These are phyloP conservation scores for Nakataea oryzae DNA, from an alignment of 2,329 filamentous ascomycete genomes.

Conservation along the genomic window DNA sequence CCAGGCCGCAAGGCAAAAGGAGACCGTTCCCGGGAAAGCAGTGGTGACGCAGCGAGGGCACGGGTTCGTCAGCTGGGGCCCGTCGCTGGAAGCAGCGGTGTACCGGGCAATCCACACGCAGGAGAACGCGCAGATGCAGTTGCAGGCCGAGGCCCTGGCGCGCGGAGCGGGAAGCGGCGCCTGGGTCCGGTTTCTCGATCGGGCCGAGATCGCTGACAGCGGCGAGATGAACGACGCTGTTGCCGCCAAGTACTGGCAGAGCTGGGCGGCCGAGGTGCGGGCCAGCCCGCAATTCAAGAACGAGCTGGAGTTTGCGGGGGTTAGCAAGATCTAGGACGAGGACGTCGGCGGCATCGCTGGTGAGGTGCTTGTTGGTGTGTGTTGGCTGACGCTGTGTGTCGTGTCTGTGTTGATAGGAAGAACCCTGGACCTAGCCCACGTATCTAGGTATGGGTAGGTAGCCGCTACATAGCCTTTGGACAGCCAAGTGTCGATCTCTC, in stretches of 20 bases:
- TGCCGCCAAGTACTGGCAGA: neutral
- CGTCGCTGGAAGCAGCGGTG: constrained; percentile 9
- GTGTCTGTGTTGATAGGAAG: neutral
- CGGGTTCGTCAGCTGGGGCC: constrained; percentile 9
- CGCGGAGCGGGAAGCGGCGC: neutral
- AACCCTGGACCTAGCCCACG: neutral
- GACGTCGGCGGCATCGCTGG: neutral
- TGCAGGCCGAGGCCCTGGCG: neutral
- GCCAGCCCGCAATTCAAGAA: neutral
- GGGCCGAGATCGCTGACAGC: neutral
- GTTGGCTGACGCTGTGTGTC: neutral
- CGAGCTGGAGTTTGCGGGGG: neutral
- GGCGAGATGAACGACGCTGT: neutral
- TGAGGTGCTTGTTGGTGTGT: no score
- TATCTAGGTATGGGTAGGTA: no score
- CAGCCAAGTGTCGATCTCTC: no score
- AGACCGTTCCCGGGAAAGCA: neutral
- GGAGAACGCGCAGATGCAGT: constrained; percentile 3
- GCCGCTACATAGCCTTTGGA: no score
- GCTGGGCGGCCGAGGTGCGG: neutral
- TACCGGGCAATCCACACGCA: constrained; percentile 7
- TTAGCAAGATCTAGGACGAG: neutral
- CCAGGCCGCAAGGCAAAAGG: neutral
- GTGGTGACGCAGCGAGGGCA: constrained; percentile 11
- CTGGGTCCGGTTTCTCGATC: neutral